phyloP scores from a whole-genome alignment of 371 early-diverging fungal genomes.

The Vavraia culicis region DNA sequence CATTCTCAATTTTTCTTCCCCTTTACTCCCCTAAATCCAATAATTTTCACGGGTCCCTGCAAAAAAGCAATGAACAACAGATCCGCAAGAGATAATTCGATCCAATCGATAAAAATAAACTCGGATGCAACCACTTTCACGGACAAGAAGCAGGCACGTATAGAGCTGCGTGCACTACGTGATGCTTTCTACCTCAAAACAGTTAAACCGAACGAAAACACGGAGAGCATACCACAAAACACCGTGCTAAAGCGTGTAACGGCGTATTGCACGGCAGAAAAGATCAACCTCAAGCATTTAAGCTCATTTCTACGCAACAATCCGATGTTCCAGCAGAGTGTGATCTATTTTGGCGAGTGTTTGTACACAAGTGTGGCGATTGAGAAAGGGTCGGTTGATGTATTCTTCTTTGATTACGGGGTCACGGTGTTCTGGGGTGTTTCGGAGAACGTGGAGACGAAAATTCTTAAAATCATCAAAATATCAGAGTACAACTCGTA shows the following conservation, averaged over 20 bases:
- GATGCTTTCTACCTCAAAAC: slow-evolving; percentile 40
- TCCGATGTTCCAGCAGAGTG: slow-evolving; percentile 22
- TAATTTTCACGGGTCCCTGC: neutral
- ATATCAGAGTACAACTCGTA: slow-evolving; percentile 39
- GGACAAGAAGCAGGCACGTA: slow-evolving; percentile 31
- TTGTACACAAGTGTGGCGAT: slow-evolving; percentile 30
- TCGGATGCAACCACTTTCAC: slow-evolving; percentile 6
- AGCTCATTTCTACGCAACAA: slow-evolving; percentile 33
- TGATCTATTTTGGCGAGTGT: slow-evolving; percentile 44
- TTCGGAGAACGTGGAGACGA: slow-evolving; percentile 26
- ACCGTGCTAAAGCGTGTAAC: slow-evolving; percentile 36
- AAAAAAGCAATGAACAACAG: slow-evolving; percentile 1
- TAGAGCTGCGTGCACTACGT: slow-evolving; percentile 34
- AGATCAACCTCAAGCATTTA: slow-evolving; percentile 37
- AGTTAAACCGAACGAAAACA: slow-evolving; percentile 13
- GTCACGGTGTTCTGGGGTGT: slow-evolving; percentile 44
- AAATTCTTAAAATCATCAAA: slow-evolving; percentile 33
- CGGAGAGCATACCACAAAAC: slow-evolving; percentile 20
- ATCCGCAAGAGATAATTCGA: too few species aligned
- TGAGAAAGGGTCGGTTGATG: slow-evolving; percentile 23
- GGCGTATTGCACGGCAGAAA: slow-evolving; percentile 43
- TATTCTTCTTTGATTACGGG: slow-evolving; percentile 43
- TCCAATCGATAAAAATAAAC: slow-evolving; percentile 3
- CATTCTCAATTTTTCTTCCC: too few species aligned
- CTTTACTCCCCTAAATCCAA: neutral